Evolutionary conservation across 768 basidiomycete genomes (phyloP).

Genomic region (Dioszegia crocea): DNA sequence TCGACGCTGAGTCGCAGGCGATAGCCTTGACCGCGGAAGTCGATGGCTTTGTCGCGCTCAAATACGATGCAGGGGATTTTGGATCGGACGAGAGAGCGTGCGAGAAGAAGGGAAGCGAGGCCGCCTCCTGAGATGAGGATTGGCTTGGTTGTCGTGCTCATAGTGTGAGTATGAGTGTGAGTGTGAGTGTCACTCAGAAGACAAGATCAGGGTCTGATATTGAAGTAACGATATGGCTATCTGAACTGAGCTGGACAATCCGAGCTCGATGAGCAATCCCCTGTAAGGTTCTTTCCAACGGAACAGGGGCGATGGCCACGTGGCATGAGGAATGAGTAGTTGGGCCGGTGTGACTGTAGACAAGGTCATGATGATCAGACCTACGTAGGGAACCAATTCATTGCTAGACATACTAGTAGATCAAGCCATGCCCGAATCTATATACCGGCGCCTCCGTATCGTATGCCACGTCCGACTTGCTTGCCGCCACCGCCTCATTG

Average conservation of each 20-base stretch:
- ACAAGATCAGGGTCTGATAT: too few species aligned
- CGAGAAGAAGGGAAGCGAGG: conserved; percentile 25
- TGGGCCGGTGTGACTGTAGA: too few species aligned
- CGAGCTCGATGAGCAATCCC: too few species aligned
- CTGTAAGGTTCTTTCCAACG: too few species aligned
- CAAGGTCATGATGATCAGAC: too few species aligned
- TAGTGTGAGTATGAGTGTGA: background rate
- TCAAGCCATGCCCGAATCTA: conserved; percentile 9
- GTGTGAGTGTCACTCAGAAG: too few species aligned
- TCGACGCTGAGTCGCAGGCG: conserved; percentile 21
- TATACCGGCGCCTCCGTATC: conserved; percentile 7
- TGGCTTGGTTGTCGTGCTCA: conserved; percentile 10
- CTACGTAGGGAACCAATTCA: too few species aligned
- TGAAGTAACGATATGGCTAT: too few species aligned
- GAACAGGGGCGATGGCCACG: too few species aligned
- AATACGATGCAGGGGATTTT: conserved; percentile 26
- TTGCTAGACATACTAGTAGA: background rate
- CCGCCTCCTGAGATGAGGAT: conserved; percentile 28
- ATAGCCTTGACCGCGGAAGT: conserved; percentile 25
- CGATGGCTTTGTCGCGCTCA: conserved; percentile 19
- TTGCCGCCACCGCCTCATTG: conserved; percentile 5
- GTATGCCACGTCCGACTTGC: conserved; percentile 5
- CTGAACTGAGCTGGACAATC: too few species aligned
- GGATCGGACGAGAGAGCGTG: conserved; percentile 14
- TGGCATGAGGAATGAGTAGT: too few species aligned